These are phyloP conservation scores for Catunica adiposa DNA, from an alignment of 2,329 filamentous ascomycete species.

Conservation along the genomic window DNA sequence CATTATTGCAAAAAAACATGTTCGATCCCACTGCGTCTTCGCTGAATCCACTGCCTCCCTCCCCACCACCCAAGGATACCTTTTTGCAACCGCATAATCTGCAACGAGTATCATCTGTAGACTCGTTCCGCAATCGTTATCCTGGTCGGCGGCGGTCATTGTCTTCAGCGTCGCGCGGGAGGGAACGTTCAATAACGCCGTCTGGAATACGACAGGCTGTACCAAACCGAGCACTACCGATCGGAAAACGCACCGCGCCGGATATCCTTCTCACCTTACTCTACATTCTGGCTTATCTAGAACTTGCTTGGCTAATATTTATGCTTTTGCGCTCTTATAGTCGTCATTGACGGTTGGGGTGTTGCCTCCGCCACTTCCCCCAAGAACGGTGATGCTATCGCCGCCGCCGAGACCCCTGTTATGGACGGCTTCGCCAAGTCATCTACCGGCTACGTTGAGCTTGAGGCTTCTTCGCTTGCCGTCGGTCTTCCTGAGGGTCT, in stretches of 20 bases:
- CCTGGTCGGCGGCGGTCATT: not conserved
- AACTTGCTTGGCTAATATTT: conserved; percentile 43
- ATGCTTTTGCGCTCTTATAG: conserved; percentile 39
- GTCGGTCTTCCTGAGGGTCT: conserved; percentile 91
- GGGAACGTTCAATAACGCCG: not conserved
- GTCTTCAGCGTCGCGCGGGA: not conserved
- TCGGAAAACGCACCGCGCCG: conserved; percentile 1
- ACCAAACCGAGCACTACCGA: not conserved
- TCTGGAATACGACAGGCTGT: not conserved
- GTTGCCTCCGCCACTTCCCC: conserved; percentile 65
- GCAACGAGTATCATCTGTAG: not conserved
- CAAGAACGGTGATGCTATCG: conserved; percentile 85
- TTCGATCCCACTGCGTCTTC: not conserved
- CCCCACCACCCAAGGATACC: conserved; percentile 5
- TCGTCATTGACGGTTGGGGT: conserved; percentile 99
- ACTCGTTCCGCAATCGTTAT: not conserved
- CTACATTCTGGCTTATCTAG: conserved; percentile 39
- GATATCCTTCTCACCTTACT: conserved; percentile 27
- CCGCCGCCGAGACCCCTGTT: conserved; percentile 76
- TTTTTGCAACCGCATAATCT: not conserved
- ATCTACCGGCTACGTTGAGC: conserved; percentile 70
- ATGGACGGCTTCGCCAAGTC: conserved; percentile 87
- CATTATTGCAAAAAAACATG: not conserved
- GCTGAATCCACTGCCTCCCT: not conserved
- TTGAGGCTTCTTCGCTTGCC: conserved; percentile 89